Conservation (phyloP, 1,284 basidiomycete species). For the Naganishia albida region DNA sequence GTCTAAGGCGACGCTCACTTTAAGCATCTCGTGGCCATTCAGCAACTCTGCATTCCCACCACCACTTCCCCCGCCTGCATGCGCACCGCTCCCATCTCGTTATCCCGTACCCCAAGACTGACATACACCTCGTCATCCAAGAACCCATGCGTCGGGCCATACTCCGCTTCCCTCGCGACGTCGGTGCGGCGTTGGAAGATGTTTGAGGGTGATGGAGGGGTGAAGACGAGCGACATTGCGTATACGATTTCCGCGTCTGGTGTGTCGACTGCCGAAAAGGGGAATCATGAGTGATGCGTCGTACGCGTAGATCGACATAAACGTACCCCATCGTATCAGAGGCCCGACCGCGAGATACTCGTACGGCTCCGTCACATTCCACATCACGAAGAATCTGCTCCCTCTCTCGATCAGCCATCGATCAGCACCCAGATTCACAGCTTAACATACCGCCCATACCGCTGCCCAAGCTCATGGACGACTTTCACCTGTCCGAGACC, state of each 20-base stretch:
- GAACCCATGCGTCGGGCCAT: constrained; percentile 1
- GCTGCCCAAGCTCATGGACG: constrained; percentile 11
- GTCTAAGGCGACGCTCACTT: no score
- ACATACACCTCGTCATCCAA: constrained; percentile 15
- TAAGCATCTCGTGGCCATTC: no score
- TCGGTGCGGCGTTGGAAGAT: background rate
- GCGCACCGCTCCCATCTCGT: constrained; percentile 12
- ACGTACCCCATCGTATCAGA: constrained; percentile 20
- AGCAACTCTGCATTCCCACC: constrained; percentile 16
- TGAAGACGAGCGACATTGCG: constrained; percentile 22
- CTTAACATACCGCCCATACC: constrained; percentile 17
- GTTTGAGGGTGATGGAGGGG: background rate
- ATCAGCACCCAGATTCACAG: background rate
- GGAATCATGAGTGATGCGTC: no score
- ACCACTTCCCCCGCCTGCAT: background rate
- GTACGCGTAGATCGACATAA: no score
- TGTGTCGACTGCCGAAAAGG: constrained; percentile 10
- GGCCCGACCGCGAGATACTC: constrained; percentile 17
- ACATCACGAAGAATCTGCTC: constrained; percentile 12
- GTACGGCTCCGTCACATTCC: constrained; percentile 23
- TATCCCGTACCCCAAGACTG: background rate
- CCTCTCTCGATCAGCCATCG: background rate
- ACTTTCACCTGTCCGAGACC: constrained; percentile 16
- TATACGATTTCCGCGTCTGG: constrained; percentile 20
- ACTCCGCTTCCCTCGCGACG: constrained; percentile 56